phyloP scores from a whole-genome alignment of 140 eudicot species.

The Erigeron philadelphicus region DNA sequence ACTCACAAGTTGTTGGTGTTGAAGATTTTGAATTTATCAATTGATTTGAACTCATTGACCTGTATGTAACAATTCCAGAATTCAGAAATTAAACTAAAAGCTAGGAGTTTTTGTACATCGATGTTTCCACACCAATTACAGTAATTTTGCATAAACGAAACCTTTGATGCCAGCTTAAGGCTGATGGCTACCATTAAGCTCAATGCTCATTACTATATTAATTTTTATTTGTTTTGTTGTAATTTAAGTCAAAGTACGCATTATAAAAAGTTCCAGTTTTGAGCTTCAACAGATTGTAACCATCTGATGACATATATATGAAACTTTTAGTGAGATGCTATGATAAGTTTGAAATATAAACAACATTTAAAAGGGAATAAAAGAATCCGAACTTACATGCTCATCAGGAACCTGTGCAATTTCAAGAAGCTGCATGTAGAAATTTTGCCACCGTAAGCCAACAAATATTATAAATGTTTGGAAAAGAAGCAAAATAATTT shows the following conservation, averaged over 20 bases:
- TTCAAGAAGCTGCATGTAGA: constrained; percentile 75
- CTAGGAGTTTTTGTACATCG: neutral
- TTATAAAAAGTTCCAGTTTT: neutral
- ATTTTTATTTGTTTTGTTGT: neutral
- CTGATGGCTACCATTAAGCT: neutral
- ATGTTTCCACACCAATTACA: neutral
- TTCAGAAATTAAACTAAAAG: constrained; percentile 6
- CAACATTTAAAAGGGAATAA: neutral
- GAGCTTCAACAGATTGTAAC: neutral
- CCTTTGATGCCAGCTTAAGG: too few species aligned
- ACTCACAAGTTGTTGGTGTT: constrained; percentile 95
- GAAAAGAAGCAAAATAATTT: neutral
- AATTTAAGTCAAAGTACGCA: neutral
- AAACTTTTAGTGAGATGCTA: neutral
- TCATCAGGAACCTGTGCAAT: constrained; percentile 85
- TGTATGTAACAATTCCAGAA: constrained; percentile 26
- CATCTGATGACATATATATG: neutral
- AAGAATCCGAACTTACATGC: constrained; percentile 52
- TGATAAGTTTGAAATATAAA: neutral
- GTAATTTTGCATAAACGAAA: neutral
- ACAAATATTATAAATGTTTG: neutral
- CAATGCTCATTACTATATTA: neutral
- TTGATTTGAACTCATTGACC: constrained; percentile 94
- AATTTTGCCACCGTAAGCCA: constrained; percentile 9
- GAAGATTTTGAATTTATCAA: constrained; percentile 93